These are phyloP conservation scores for Aspergillus ibericus DNA, from an alignment of 2,329 filamentous ascomycete species.

Conservation along the genomic window DNA sequence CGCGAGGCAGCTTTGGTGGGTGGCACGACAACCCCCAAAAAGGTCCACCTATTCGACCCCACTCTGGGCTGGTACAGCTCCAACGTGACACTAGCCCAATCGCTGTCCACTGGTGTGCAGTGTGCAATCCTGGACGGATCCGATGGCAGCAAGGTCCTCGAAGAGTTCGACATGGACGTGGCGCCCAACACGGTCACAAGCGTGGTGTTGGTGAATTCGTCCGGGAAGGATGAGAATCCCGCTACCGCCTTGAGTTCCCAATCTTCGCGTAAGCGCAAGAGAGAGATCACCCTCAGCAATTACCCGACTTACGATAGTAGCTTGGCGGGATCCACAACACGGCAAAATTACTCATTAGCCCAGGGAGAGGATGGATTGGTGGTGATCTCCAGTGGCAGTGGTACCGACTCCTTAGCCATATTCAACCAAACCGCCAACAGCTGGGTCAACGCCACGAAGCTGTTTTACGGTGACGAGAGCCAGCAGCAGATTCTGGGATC, in stretches of 20 bases:
- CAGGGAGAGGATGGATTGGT: conserved; percentile 64
- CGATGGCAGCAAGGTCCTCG: conserved; percentile 75
- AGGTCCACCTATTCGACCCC: conserved; percentile 71
- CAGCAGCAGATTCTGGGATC: conserved; percentile 35
- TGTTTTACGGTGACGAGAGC: conserved; percentile 56
- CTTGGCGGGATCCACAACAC: conserved; percentile 63
- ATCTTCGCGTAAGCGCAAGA: conserved; percentile 45
- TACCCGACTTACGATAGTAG: conserved; percentile 81
- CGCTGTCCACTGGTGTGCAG: conserved; percentile 61
- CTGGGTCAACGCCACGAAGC: conserved; percentile 71
- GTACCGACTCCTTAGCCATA: conserved; percentile 67
- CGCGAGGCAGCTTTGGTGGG: conserved; percentile 73
- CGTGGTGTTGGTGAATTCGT: conserved; percentile 63
- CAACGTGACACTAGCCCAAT: conserved; percentile 61
- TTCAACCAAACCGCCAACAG: conserved; percentile 74
- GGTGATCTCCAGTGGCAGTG: conserved; percentile 75
- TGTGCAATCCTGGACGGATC: conserved; percentile 67
- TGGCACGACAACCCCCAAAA: conserved; percentile 64
- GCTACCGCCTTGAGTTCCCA: conserved; percentile 25
- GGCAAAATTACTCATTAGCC: conserved; percentile 72
- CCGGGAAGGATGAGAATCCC: conserved; percentile 44
- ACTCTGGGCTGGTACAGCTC: conserved; percentile 66
- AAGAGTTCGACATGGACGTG: conserved; percentile 72
- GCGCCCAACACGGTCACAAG: conserved; percentile 75
- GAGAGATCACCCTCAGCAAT: conserved; percentile 58